Conservation (phyloP, 108 stramenopile genomes). For the Aurantiochytrium sp. region DNA sequence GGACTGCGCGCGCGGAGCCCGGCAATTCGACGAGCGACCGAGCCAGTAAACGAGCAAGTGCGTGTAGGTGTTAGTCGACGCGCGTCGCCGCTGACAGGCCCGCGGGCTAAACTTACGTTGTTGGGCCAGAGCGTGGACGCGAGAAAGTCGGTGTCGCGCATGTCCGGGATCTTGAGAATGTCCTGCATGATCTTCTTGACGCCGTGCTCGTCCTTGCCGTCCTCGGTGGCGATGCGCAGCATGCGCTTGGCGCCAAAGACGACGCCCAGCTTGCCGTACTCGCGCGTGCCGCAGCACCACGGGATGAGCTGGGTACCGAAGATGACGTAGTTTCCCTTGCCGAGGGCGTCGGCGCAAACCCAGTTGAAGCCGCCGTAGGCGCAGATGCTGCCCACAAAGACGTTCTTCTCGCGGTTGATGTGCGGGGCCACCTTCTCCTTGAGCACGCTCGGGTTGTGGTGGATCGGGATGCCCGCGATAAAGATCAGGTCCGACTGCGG, state of each 20-base stretch:
- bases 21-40: no score
- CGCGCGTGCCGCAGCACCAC: constrained; percentile 34
- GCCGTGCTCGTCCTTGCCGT: constrained; percentile 32
- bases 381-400: constrained; percentile 35
- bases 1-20: not conserved
- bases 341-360: constrained; percentile 29
- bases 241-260: constrained; percentile 38
- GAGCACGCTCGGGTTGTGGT: constrained; percentile 34
- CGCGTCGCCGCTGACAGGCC: no score
- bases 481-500: constrained; percentile 30
- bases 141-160: constrained; percentile 32
- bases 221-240: constrained; percentile 28
- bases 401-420: constrained; percentile 28
- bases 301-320: constrained; percentile 39
- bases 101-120: constrained; percentile 24
- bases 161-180: not conserved
- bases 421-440: constrained; percentile 8
- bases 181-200: constrained; percentile 11
- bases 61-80: no score
- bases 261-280: constrained; percentile 32
- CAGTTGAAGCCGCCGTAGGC: constrained; percentile 38
- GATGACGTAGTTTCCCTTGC: constrained; percentile 34
- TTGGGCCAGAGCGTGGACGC: constrained; percentile 38
- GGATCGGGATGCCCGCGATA: constrained; percentile 35
- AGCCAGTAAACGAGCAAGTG: no score